Percentiles rank a stretch among this genome's conserved stretches.
phyloP scores from a whole-genome alignment of 176 grass and related monocot species.

The Phragmites australis region DNA sequence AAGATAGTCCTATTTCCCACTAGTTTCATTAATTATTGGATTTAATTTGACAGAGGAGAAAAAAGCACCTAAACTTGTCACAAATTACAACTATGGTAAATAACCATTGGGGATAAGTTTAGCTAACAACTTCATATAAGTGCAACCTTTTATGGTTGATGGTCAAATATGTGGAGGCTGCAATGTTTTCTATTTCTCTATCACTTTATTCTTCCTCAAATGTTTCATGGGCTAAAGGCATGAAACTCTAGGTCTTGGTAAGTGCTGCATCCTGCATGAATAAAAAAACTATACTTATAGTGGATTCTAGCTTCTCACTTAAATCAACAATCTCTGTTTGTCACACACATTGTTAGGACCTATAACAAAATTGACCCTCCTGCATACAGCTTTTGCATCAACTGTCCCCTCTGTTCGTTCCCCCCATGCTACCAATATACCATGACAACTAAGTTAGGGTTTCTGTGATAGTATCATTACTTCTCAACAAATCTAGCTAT shows the following conservation, averaged over 20 bases:
- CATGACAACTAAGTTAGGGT: neutral
- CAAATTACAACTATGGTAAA: neutral
- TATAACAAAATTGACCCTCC: neutral
- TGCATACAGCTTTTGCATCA: neutral
- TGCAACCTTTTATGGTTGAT: neutral
- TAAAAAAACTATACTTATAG: neutral
- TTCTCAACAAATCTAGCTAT: neutral
- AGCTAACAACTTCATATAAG: neutral
- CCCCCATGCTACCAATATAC: neutral
- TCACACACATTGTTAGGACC: neutral
- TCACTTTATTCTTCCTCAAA: neutral
- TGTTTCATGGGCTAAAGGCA: neutral
- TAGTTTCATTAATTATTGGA: neutral
- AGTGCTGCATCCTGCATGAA: neutral
- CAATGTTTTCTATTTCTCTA: neutral
- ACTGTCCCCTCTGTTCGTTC: neutral
- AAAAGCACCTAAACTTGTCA: neutral
- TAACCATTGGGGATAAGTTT: neutral
- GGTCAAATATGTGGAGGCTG: neutral
- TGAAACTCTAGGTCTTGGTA: neutral
- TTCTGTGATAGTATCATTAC: neutral
- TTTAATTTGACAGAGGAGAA: neutral
- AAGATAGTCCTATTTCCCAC: neutral
- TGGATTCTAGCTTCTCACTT: conserved; percentile 1
- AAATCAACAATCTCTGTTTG: conserved; percentile 6